A percentile compares a stretch with the other conserved stretches of the same genome.
phyloP scores from a whole-genome alignment of 208 protist species.

The Leishmania gerbilli region DNA sequence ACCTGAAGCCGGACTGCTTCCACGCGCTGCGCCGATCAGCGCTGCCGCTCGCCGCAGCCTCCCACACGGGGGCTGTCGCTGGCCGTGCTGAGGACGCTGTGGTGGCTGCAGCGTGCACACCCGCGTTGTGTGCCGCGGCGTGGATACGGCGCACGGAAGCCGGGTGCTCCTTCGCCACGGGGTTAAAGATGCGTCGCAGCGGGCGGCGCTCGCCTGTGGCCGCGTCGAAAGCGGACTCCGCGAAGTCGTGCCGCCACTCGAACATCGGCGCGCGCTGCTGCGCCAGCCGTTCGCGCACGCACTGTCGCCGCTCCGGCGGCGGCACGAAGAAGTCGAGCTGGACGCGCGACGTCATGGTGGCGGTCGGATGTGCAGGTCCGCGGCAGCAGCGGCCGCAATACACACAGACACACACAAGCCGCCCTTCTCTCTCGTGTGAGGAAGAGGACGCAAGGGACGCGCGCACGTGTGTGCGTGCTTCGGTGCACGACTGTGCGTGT shows the following conservation, averaged over 20 bases:
- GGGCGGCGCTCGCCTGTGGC: constrained; percentile 14
- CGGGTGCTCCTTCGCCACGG: constrained; percentile 21
- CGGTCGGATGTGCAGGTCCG: background rate
- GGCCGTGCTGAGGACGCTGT: background rate
- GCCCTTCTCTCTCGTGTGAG: background rate
- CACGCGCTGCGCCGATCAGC: constrained; percentile 3
- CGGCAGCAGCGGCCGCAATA: no score
- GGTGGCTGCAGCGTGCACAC: background rate
- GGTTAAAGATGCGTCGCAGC: constrained; percentile 14
- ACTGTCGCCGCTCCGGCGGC: constrained; percentile 20
- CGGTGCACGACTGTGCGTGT: background rate
- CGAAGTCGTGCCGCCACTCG: constrained; percentile 40
- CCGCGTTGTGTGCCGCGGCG: background rate
- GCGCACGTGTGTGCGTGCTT: background rate
- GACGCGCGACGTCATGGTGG: constrained; percentile 20
- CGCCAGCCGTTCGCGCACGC: constrained; percentile 20
- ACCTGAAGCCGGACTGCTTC: constrained; percentile 11
- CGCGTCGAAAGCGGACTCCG: constrained; percentile 26
- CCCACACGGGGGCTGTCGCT: constrained; percentile 9
- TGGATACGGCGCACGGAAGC: no score
- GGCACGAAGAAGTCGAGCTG: constrained; percentile 52
- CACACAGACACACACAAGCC: background rate
- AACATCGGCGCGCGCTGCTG: constrained; percentile 52
- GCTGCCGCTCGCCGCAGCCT: background rate
- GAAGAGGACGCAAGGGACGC: background rate